Base-by-base conservation (phyloP, 148 eudicot genomes). In the Heliosperma pusillum region DNA sequence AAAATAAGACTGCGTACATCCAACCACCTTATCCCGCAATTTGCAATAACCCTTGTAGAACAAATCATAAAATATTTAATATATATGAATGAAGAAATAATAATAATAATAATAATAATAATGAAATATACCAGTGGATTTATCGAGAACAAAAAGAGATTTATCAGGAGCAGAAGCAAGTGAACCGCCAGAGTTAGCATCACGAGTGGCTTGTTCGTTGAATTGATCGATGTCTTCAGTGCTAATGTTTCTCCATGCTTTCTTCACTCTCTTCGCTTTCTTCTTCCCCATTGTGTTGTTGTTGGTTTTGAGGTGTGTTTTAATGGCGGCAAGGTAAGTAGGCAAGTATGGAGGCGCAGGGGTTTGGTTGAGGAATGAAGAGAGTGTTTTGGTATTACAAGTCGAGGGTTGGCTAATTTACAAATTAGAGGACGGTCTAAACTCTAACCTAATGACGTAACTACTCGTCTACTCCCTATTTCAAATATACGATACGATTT, bases 111-210 rank as follows among this genome's bases (percentile, higher is more conserved):
- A n/a, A n/a, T n/a, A 62, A 64, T 10, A 61, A 22, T 20, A 26
- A 61, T 24, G 33, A 25, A 24, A 22, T 24, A 3, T 66, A 91
- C 97, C 92, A 25, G 80, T 73, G 66, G 97, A 91, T 72, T 90
- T 94, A 68, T 91, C 96, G 58, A 94, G 80, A 77, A 42, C 77
- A 47, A 91, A 91, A 44, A 94, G 90, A 25, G 89, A 81, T 3
- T 86, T 90, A 29, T 89, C 86, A 64, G 98, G 93, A 57, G 82
- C 79, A 2, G 84, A 70, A 47, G 91, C 77, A 56, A 94, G 90
- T 1, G 96, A 82, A 47, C 98, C 98, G 20, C 98, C 98, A 52
- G 98, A 85, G 78, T 87, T 90, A 22, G 97, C 97, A 71, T 94
- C 98, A 57, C 91, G 91, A 10, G 93, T 91, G 15, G 96, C 20